Conservation (phyloP, 129 eudicot genomes). For the Helianthus tuberosus region DNA sequence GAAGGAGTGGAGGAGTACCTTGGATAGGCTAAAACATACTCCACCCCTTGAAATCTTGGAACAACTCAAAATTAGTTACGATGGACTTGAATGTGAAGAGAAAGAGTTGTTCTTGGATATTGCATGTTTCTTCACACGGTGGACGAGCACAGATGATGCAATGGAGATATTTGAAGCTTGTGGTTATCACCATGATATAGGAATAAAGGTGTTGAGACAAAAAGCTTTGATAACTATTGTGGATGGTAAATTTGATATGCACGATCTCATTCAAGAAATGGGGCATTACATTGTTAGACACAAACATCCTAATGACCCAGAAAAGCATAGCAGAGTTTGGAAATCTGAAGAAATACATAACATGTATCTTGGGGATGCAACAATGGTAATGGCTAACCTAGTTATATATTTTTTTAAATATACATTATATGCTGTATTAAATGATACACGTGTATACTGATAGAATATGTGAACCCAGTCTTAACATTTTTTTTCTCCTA, state of each 20-base stretch:
- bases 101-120: constrained; percentile 2
- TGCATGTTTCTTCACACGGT: too few relatives aligned
- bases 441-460: background rate
- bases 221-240: background rate
- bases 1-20: constrained; percentile 1
- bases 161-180: too few relatives aligned
- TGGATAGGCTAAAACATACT: background rate
- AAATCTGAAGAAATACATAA: background rate
- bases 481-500: too few relatives aligned
- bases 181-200: too few relatives aligned
- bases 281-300: background rate
- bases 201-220: too few relatives aligned
- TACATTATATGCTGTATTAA: background rate
- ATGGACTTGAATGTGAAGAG: background rate
- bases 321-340: constrained; percentile 6
- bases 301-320: background rate
- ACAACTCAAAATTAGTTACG: constrained; percentile 7
- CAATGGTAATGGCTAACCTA: background rate
- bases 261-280: constrained; percentile 11
- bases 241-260: background rate
- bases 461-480: background rate
- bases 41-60: background rate
- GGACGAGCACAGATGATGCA: too few relatives aligned
- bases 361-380: background rate
- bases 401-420: background rate